A percentile compares a stretch with the other conserved stretches of the same genome.
Evolutionary conservation across 257 asterid genomes (phyloP).

Genomic region (Solanum infundibuliforme): DNA sequence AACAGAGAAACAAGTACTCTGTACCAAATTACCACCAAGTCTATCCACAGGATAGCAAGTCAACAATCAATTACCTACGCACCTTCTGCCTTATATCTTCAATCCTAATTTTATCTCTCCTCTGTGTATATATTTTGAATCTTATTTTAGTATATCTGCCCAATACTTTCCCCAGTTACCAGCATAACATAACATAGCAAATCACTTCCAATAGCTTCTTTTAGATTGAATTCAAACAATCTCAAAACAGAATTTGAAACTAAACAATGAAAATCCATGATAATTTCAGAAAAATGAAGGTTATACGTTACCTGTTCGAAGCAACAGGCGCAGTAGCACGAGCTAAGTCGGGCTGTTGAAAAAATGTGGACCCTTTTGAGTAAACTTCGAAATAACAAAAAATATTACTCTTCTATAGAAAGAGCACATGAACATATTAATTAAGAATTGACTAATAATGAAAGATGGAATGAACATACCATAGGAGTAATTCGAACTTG

Average conservation of each 20-base stretch:
- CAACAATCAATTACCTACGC: not conserved
- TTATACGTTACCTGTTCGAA: not conserved
- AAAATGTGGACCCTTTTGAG: not conserved
- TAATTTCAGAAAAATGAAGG: not conserved
- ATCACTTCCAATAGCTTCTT: not conserved
- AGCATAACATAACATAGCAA: not conserved
- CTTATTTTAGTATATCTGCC: not conserved
- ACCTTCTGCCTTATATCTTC: not conserved
- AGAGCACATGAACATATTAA: no score
- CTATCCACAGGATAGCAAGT: no score
- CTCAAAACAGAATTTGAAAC: not conserved
- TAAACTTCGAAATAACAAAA: no score
- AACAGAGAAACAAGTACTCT: not conserved
- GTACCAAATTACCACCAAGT: not conserved
- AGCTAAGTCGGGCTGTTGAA: not conserved
- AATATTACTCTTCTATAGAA: no score
- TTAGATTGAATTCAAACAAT: not conserved
- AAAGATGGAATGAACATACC: no score
- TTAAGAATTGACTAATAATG: no score
- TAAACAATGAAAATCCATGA: not conserved
- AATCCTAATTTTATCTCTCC: not conserved
- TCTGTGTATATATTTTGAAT: not conserved
- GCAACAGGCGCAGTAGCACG: not conserved
- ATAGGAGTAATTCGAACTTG: no score
- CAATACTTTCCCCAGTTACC: not conserved